Conservation (phyloP, 2,329 filamentous ascomycete genomes). For the Talaromyces albobiverticillius region DNA sequence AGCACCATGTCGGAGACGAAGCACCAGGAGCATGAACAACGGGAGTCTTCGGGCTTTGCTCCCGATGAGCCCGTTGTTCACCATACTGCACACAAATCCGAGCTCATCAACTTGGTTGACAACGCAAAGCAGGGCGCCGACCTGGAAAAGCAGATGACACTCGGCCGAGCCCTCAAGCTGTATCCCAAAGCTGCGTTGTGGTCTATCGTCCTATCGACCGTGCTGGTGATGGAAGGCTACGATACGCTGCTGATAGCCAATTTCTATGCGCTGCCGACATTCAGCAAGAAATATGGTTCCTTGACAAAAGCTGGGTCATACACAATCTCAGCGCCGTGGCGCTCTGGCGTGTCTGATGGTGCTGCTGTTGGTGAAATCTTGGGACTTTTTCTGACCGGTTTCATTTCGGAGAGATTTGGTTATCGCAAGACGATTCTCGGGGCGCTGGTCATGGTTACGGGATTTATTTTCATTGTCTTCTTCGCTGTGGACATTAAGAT, state of each 20-base stretch:
- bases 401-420: constrained; percentile 38
- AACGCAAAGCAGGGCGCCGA: constrained; percentile 42
- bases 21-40: no score
- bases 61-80: no score
- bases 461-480: constrained; percentile 51
- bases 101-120: constrained; percentile 18
- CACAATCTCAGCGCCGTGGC: constrained; percentile 25
- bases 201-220: constrained; percentile 80
- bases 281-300: constrained; percentile 40
- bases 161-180: constrained; percentile 71
- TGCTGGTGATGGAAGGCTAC: constrained; percentile 88
- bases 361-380: constrained; percentile 8
- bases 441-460: constrained; percentile 45
- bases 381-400: constrained; percentile 28
- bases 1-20: no score
- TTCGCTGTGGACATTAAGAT: constrained; percentile 46
- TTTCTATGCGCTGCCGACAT: constrained; percentile 57
- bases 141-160: constrained; percentile 62
- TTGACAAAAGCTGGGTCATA: constrained; percentile 28
- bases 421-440: constrained; percentile 40
- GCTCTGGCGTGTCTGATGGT: constrained; percentile 3
- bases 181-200: constrained; percentile 85
- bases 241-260: constrained; percentile 78
- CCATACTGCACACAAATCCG: no score
- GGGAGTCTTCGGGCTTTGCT: no score